Evolutionary conservation across 345 rosid species (phyloP), one percentile per base, ranked within the genome.

Genomic region (Jatropha curcas): DNA sequence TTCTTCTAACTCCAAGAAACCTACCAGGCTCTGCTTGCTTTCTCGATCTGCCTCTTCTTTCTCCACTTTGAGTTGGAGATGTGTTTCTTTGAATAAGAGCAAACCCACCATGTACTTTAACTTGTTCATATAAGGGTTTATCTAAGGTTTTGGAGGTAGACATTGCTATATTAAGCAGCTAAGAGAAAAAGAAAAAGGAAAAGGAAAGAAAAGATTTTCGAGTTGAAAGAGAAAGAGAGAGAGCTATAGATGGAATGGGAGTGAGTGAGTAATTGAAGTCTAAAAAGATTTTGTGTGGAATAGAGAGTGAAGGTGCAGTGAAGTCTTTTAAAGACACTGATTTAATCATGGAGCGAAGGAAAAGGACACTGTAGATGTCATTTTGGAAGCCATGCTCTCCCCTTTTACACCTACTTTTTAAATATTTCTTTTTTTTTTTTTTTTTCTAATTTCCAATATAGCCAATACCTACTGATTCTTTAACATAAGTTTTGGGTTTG

Each of bases 11-110:
- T 6, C 98, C 98, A 0, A 94, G 88, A 80, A 89, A 94, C 85
- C 89, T 83, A 30, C 98, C 98, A 4, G 98, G 96, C 62, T 94
- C 98, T 0, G 89, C 84, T 53, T 88, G 91, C 81, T 92, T 92
- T 78, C 92, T 85, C 2, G 45, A 2, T 61, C 97, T 73, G 46
- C 98, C 93, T 80, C 97, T 83, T 45, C 92, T 81, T 76, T 92
- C 98, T 5, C 88, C 83, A 10, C 86, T 56, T 55, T 71, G 86
- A 4, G 88, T 41, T 3, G 88, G 79, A 34, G 88, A 45, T 33
- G 86, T 81, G 82, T 83, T 90, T 16, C 88, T 84, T 71, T 87
- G 94, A 56, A 88, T 81, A 31, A 89, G 75, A 56, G 88, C 67
- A 67, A 84, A 83, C 25, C 82, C 84, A 71, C 67, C 71, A 67